Conservation (phyloP, 495 filamentous ascomycete genomes). For the Lepidopterella palustris region DNA sequence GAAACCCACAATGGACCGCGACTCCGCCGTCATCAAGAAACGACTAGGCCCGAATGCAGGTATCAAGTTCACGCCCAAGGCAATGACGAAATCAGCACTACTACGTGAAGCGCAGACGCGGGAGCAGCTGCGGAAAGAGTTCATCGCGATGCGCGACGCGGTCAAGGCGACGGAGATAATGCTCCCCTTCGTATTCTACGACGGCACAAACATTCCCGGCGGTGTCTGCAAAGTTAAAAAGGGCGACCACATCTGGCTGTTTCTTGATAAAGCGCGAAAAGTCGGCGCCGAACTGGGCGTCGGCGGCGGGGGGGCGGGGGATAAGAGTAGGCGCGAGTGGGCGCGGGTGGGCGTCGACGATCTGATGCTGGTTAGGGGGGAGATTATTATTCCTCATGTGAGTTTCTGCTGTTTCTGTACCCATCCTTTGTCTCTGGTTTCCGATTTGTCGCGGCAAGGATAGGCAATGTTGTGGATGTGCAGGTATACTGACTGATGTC, state of each 20-base stretch:
- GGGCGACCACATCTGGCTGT: slow-evolving; percentile 84
- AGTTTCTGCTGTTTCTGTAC: slow-evolving; percentile 41
- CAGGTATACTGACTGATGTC: background rate
- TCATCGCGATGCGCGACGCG: slow-evolving; percentile 71
- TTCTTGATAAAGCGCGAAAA: slow-evolving; percentile 83
- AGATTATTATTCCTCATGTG: slow-evolving; percentile 92
- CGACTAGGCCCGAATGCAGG: slow-evolving; percentile 59
- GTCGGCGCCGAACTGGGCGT: slow-evolving; percentile 79
- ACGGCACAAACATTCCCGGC: slow-evolving; percentile 90
- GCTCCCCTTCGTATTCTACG: slow-evolving; percentile 96
- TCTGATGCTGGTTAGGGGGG: slow-evolving; percentile 85
- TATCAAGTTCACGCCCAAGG: slow-evolving; percentile 64
- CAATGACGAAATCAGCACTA: slow-evolving; percentile 78
- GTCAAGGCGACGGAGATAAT: slow-evolving; percentile 85
- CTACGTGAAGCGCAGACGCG: slow-evolving; percentile 73
- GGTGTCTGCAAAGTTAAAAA: slow-evolving; percentile 82
- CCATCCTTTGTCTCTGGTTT: too few species aligned
- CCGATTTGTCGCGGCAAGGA: too few species aligned
- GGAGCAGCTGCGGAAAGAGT: slow-evolving; percentile 79
- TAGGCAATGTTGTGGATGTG: too few species aligned
- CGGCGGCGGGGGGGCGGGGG: slow-evolving; percentile 50
- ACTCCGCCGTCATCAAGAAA: slow-evolving; percentile 45
- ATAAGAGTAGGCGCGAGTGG: slow-evolving; percentile 71
- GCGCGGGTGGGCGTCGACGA: slow-evolving; percentile 93
- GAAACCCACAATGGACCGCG: too few species aligned